A percentile compares a stretch with the other conserved stretches of the same genome.
phyloP scores from a whole-genome alignment of 2,329 filamentous ascomycete genomes.

The Zalaria obscura region DNA sequence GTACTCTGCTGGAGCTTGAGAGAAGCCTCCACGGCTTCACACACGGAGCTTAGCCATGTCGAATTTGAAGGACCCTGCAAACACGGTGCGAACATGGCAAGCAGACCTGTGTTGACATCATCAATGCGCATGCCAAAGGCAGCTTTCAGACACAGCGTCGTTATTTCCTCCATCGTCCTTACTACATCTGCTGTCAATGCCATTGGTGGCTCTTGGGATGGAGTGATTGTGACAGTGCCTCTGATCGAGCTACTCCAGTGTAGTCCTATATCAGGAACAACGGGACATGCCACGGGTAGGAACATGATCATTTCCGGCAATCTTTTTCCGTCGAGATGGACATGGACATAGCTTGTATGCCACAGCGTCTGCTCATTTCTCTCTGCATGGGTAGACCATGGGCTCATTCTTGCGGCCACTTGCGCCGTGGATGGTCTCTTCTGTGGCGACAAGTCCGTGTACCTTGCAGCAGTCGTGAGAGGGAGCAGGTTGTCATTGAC shows the following conservation, averaged over 20 bases:
- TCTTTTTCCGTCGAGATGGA: conserved; percentile 1
- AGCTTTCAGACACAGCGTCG: conserved; percentile 2
- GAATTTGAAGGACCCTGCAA: too few species aligned
- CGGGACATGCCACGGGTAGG: conserved; percentile 7
- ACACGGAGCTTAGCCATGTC: too few species aligned
- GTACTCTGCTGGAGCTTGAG: not conserved
- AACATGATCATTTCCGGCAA: conserved; percentile 8
- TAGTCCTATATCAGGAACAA: conserved; percentile 7
- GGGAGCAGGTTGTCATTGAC: conserved; percentile 71
- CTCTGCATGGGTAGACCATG: conserved; percentile 1
- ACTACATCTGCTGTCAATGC: not conserved
- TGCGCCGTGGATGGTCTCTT: conserved; percentile 13
- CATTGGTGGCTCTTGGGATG: not conserved
- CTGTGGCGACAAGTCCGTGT: conserved; percentile 3
- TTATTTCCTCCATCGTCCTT: conserved; percentile 1
- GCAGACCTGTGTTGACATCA: conserved; percentile 4
- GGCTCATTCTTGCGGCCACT: conserved; percentile 4
- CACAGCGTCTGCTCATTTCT: not conserved
- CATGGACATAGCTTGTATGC: not conserved
- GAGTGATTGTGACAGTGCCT: not conserved
- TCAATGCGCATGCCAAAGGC: conserved; percentile 6
- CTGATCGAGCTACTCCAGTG: conserved; percentile 11
- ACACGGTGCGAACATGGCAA: conserved; percentile 6
- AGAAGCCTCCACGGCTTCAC: too few species aligned
- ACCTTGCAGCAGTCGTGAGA: conserved; percentile 11